These are phyloP conservation scores for Wickerhamiella shivajii DNA, from an alignment of 805 yeast species.

Conservation along the genomic window DNA sequence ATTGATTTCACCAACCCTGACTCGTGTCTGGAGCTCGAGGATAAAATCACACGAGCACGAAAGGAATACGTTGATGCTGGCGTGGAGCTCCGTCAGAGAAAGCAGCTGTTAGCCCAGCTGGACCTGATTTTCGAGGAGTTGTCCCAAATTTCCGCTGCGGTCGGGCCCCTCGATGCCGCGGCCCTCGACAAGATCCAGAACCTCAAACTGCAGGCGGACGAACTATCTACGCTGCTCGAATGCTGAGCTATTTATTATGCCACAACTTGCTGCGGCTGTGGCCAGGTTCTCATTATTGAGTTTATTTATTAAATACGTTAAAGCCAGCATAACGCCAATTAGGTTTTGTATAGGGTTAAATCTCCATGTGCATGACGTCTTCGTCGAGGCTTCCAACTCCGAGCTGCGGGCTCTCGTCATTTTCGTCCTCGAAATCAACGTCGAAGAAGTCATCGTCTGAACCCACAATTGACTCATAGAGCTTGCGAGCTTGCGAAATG, in stretches of 20 bases:
- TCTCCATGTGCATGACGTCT: slow-evolving; percentile 21
- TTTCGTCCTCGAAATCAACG: slow-evolving; percentile 91
- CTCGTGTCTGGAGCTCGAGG: neutral
- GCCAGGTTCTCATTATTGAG: no score
- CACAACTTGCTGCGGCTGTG: no score
- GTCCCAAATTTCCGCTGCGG: neutral
- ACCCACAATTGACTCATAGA: slow-evolving; percentile 73
- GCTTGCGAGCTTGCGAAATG: slow-evolving; percentile 59
- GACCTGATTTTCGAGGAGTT: neutral
- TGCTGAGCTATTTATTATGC: no score
- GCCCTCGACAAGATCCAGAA: no score
- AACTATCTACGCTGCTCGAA: no score
- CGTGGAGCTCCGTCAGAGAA: neutral
- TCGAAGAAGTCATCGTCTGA: slow-evolving; percentile 92
- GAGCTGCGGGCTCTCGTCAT: slow-evolving; percentile 42
- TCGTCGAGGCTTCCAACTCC: slow-evolving; percentile 19
- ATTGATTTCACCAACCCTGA: slow-evolving; percentile 10
- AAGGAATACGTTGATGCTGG: neutral
- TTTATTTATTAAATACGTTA: neutral
- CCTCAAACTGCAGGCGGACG: no score
- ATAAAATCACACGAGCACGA: neutral
- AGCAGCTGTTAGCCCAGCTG: neutral
- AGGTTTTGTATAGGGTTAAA: no score
- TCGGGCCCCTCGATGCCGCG: no score
- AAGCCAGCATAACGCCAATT: neutral